Conservation (phyloP, 2,329 filamentous ascomycete genomes). For the Pyrenophora graminea region DNA sequence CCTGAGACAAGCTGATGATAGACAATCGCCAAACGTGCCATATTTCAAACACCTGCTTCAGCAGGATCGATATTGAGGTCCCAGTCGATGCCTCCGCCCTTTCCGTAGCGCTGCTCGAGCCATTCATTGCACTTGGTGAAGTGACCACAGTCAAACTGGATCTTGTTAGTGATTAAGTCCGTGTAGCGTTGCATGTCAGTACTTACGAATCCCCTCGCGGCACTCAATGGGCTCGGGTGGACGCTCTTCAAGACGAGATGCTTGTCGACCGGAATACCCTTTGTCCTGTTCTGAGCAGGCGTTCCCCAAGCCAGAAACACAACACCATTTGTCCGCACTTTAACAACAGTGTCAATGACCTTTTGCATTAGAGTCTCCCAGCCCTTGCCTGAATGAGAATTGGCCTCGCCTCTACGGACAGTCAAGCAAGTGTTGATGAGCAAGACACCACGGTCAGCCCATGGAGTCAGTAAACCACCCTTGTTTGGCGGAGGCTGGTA, state of each 20-base stretch:
- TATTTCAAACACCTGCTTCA: conserved; percentile 29
- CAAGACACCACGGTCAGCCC: conserved; percentile 91
- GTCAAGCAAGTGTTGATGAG: conserved; percentile 95
- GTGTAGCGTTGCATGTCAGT: neutral
- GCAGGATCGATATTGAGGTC: conserved; percentile 59
- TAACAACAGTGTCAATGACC: conserved; percentile 84
- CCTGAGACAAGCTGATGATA: neutral
- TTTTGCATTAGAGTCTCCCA: conserved; percentile 95
- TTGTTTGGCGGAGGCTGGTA: conserved; percentile 77
- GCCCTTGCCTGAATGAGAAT: conserved; percentile 81
- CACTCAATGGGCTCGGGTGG: conserved; percentile 93
- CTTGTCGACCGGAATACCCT: conserved; percentile 69
- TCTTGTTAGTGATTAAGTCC: conserved; percentile 41
- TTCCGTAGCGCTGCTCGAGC: conserved; percentile 77
- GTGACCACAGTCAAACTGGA: conserved; percentile 73
- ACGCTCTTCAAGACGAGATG: conserved; percentile 86
- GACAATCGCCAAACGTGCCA: neutral
- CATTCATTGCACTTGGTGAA: conserved; percentile 84
- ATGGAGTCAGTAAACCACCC: conserved; percentile 83
- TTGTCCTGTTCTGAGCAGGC: conserved; percentile 78
- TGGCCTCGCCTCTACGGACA: conserved; percentile 85
- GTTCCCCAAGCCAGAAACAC: conserved; percentile 95
- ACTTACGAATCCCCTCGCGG: conserved; percentile 74
- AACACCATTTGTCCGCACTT: conserved; percentile 76
- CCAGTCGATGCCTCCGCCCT: conserved; percentile 85